These are phyloP conservation scores for Polygonum aviculare DNA, from an alignment of 148 eudicot genomes.

Conservation along the genomic window DNA sequence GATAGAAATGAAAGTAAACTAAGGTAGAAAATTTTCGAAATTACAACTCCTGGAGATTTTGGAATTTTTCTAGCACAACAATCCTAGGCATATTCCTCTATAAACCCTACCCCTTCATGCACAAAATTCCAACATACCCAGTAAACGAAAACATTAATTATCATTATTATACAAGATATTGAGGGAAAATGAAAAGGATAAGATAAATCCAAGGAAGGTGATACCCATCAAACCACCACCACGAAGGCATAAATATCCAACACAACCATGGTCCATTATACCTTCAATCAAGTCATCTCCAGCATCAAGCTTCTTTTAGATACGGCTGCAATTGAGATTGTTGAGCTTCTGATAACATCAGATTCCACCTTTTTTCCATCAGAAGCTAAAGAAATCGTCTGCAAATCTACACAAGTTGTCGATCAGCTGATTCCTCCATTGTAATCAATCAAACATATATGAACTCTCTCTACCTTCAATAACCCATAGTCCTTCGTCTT, in stretches of 20 bases:
- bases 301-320: background rate
- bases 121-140: no score
- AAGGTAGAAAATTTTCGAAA: no score
- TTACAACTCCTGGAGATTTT: no score
- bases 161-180: background rate
- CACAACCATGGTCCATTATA: slow-evolving; percentile 2
- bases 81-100: background rate
- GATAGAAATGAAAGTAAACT: no score
- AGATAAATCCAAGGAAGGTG: slow-evolving; percentile 11
- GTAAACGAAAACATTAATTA: background rate
- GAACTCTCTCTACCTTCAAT: slow-evolving; percentile 24
- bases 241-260: slow-evolving; percentile 9
- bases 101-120: background rate
- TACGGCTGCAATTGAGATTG: background rate
- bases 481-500: slow-evolving; percentile 46
- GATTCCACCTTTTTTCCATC: background rate
- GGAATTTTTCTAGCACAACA: background rate
- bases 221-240: slow-evolving; percentile 11
- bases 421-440: slow-evolving; percentile 1
- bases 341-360: background rate
- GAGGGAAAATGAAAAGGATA: background rate
- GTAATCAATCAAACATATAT: background rate
- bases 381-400: background rate
- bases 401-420: background rate
- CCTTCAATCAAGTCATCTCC: background rate